phyloP scores from a whole-genome alignment of 768 basidiomycete genomes.

The Leccinum aurantiacum region DNA sequence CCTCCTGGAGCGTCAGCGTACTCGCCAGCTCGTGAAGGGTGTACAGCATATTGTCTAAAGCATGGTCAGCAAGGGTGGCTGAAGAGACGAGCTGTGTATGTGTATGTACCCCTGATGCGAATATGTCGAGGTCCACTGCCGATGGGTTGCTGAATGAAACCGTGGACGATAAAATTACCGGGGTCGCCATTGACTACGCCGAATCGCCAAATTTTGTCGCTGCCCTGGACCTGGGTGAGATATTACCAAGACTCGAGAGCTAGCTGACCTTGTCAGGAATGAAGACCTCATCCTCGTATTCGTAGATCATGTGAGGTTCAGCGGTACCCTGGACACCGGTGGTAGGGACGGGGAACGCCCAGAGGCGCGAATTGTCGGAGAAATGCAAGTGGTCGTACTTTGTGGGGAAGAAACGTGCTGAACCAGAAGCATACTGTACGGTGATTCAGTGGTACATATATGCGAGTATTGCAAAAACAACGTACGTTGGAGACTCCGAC shows the following conservation, averaged over 20 bases:
- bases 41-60: slow-evolving; percentile 49
- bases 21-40: slow-evolving; percentile 56
- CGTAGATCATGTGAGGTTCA: slow-evolving; percentile 66
- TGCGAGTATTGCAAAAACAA: background rate
- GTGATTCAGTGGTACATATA: background rate
- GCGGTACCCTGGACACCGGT: slow-evolving; percentile 37
- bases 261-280: slow-evolving; percentile 61
- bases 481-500: slow-evolving; percentile 61
- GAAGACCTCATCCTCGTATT: slow-evolving; percentile 56
- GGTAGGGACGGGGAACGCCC: slow-evolving; percentile 53
- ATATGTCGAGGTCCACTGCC: slow-evolving; percentile 68
- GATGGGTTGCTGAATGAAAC: slow-evolving; percentile 50
- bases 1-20: slow-evolving; percentile 55
- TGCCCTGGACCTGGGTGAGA: slow-evolving; percentile 43
- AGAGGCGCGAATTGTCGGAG: slow-evolving; percentile 35
- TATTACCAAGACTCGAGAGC: background rate
- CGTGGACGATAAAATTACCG: slow-evolving; percentile 54
- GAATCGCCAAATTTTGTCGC: slow-evolving; percentile 59
- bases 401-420: slow-evolving; percentile 53
- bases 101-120: slow-evolving; percentile 34
- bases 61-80: background rate
- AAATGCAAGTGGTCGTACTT: slow-evolving; percentile 38
- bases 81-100: background rate
- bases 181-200: slow-evolving; percentile 39
- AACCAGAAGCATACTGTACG: slow-evolving; percentile 51